Base-by-base conservation (phyloP, 495 filamentous ascomycete genomes). In the Podospora comata region DNA sequence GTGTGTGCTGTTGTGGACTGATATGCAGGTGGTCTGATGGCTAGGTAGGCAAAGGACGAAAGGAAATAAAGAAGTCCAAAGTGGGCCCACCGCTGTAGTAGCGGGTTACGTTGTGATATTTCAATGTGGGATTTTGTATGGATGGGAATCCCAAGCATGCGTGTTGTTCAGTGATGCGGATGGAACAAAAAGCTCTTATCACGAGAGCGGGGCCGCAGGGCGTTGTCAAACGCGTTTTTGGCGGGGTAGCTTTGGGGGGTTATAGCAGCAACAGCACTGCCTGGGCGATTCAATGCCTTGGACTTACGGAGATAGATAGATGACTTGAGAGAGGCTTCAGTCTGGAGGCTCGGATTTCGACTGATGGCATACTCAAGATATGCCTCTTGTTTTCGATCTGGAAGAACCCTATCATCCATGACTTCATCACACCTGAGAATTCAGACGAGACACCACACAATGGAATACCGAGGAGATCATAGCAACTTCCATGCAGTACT, bases 151-250 rank as follows among this genome's bases (percentile, higher is more conserved):
- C 5, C 4, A 58, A 26, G 15, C 16, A 19, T 1, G 23, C 55
- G 55, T 16, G 54, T 26, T 20, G 55, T 26, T 26, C 55, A 19
- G 9, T 58, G 16, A 20, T 23, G 23, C 23, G 23, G 23, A 23
- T 20, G 30, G 7, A 48, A 48, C 39, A 13, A 48, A 48, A 19
- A 58, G n/a, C 55, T 1, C n/a, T 58, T 58, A 58, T 26, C 55
- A 58, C 55, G 55, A 58, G 55, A 58, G 55, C 55, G 55, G 55
- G 55, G 55, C 55, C 55, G 5, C 4, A 48, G 39, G 39, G 39
- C 39, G 39, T 26, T 58, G n/a, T 58, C 55, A 20, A 58, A 26
- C 55, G 55, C 23, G 55, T 58, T 58, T 18, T 26, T 58, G 23
- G 55, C 23, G 55, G 55, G 55, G 55, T 58, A 58, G n/a, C 4